Conservation (phyloP, 2,329 filamentous ascomycete species). For the Bipolaris victoriae region DNA sequence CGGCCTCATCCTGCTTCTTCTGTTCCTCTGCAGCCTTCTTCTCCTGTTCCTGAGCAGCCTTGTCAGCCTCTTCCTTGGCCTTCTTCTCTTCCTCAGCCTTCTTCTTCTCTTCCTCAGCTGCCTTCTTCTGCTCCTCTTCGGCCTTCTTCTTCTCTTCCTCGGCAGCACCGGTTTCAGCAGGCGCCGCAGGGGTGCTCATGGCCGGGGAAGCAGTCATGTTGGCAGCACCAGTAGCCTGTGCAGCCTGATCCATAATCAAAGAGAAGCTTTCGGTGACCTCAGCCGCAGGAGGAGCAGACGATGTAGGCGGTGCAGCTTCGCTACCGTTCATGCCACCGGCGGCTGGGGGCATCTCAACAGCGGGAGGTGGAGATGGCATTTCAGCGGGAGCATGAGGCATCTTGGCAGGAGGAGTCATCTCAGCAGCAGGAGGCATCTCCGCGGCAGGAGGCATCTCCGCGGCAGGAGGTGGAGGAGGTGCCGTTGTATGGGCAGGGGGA, state of each 20-base stretch:
- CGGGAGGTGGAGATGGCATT: neutral
- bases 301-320: slow-evolving; percentile 7
- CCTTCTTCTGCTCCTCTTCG: slow-evolving; percentile 1
- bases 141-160: slow-evolving; percentile 8
- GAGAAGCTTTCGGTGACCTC: slow-evolving; percentile 18
- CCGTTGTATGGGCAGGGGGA: neutral
- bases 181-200: neutral
- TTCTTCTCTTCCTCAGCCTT: slow-evolving; percentile 9
- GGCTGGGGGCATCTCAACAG: neutral
- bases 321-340: neutral
- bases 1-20: slow-evolving; percentile 1
- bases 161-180: slow-evolving; percentile 2
- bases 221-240: neutral
- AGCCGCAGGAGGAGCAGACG: slow-evolving; percentile 1
- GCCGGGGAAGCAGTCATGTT: neutral
- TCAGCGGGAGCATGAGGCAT: neutral
- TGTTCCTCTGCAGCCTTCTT: slow-evolving; percentile 3
- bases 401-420: neutral
- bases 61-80: slow-evolving; percentile 1
- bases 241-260: slow-evolving; percentile 13
- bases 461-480: neutral
- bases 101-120: slow-evolving; percentile 3
- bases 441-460: slow-evolving; percentile 1
- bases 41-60: slow-evolving; percentile 1
- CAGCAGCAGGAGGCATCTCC: neutral